Base-by-base conservation (phyloP, 192 early-diverging fungal genomes). In the Backusella tuberculispora region DNA sequence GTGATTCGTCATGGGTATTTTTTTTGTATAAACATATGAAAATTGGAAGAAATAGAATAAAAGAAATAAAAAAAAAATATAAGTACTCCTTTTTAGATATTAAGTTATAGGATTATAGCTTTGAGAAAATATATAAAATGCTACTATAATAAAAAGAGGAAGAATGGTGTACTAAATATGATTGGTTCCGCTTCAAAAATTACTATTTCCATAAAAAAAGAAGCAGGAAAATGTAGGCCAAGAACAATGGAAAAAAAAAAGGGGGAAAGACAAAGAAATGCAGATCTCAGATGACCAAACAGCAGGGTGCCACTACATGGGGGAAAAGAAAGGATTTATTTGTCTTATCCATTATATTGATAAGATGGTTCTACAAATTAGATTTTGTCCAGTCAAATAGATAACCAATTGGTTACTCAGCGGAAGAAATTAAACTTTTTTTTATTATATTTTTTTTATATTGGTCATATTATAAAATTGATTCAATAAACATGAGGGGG, bases 401-500 rank as follows among this genome's bases (percentile, higher is more conserved):
- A 60, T 60, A 60, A 60, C 26, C 19, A 60, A 60, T 19, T 12
- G 0, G 53, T 60, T 60, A 60, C 53, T 60, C 53, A 60, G 53
- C 53, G 53, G 53, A 60, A 60, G 3, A 60, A 60, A 60, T 60
- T 60, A 60, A 56, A 56, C 50, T 56, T 48, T 56, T 56, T 56
- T 60, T 60, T 60, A 60, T 60, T 60, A 10, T 60, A 60, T 60
- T 60, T 60, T 50, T 60, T 60, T 60, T 60, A 60, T 60, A 60
- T 60, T 21, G 12, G 12, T 19, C 53, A 60, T 60, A 26, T 24
- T 26, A 60, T 60, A 60, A 60, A 60, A 60, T 24, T 60, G 21
- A 12, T 50, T 26, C 12, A 60, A 48, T 48, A 48, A 48, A 50
- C 15, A 50, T n/a, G 10, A 13, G n/a, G 53, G 53, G 53, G 53